Conservation (phyloP, 2,329 filamentous ascomycete species). For the Ampelomyces quisqualis region DNA sequence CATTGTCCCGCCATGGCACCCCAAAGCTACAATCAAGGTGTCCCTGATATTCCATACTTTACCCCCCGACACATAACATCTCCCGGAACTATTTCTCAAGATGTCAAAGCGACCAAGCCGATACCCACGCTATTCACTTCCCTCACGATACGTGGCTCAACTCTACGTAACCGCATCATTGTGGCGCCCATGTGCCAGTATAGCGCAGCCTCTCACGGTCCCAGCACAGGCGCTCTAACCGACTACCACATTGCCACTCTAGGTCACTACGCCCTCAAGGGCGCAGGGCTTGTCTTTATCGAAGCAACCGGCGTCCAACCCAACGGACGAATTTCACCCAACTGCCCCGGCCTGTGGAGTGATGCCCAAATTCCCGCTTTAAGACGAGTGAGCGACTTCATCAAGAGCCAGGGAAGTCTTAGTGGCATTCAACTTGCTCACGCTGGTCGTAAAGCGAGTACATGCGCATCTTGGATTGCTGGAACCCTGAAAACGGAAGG, state of each 20-base stretch:
- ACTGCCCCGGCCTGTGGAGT: conserved; percentile 41
- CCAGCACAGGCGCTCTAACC: conserved; percentile 40
- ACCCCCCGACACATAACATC: conserved; percentile 48
- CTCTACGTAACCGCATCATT: conserved; percentile 41
- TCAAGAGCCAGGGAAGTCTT: conserved; percentile 38
- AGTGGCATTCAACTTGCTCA: conserved; percentile 41
- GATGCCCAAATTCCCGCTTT: conserved; percentile 42
- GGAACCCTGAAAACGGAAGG: conserved; percentile 15
- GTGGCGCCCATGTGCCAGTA: conserved; percentile 46
- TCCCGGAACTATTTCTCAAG: conserved; percentile 40
- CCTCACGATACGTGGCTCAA: conserved; percentile 39
- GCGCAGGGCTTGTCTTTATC: conserved; percentile 37
- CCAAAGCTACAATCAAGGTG: conserved; percentile 30
- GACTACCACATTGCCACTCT: conserved; percentile 43
- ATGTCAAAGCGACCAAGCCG: conserved; percentile 5
- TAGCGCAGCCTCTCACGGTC: conserved; percentile 36
- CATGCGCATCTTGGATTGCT: conserved; percentile 36
- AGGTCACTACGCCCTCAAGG: conserved; percentile 45
- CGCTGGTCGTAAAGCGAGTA: conserved; percentile 40
- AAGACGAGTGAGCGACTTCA: conserved; percentile 36
- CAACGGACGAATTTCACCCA: conserved; percentile 41
- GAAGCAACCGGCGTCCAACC: conserved; percentile 42
- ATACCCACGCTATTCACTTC: conserved; percentile 40
- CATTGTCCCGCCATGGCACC: conserved; percentile 23
- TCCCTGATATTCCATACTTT: conserved; percentile 45